phyloP scores from a whole-genome alignment of 345 rosid species.

The Firmiana major region DNA sequence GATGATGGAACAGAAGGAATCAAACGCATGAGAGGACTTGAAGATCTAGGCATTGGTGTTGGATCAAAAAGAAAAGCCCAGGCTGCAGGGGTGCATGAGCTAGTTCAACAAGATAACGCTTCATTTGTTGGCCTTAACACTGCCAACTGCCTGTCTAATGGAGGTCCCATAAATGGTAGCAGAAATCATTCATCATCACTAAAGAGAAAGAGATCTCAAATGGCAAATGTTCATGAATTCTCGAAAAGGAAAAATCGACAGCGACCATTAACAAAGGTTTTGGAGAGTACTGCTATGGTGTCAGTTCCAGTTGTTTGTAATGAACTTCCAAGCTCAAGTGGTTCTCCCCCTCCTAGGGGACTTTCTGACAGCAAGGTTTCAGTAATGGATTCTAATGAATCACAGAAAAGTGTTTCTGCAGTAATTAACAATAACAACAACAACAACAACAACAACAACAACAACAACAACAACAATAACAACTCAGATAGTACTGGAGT shows the following conservation, averaged over 20 bases:
- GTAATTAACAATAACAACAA: slow-evolving; percentile 37
- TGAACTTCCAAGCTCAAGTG: slow-evolving; percentile 54
- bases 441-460: slow-evolving; percentile 29
- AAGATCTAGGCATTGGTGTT: slow-evolving; percentile 72
- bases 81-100: slow-evolving; percentile 27
- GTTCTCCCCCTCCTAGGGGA: slow-evolving; percentile 42
- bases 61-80: slow-evolving; percentile 44
- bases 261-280: slow-evolving; percentile 79
- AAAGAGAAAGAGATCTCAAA: slow-evolving; percentile 71
- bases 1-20: slow-evolving; percentile 94
- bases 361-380: slow-evolving; percentile 56
- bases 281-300: slow-evolving; percentile 84
- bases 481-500: slow-evolving; percentile 67
- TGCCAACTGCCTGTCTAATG: slow-evolving; percentile 48
- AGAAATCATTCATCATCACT: slow-evolving; percentile 40
- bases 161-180: slow-evolving; percentile 44
- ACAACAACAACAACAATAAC: slow-evolving; percentile 44
- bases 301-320: slow-evolving; percentile 69
- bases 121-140: slow-evolving; percentile 32
- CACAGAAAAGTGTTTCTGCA: slow-evolving; percentile 44
- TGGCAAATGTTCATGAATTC: slow-evolving; percentile 50
- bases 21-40: slow-evolving; percentile 98
- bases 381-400: slow-evolving; percentile 52
- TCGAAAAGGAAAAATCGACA: slow-evolving; percentile 72
- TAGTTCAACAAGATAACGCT: slow-evolving; percentile 39